Base-by-base conservation (phyloP, 2,329 filamentous ascomycete genomes). In the Neoascochyta sp. region DNA sequence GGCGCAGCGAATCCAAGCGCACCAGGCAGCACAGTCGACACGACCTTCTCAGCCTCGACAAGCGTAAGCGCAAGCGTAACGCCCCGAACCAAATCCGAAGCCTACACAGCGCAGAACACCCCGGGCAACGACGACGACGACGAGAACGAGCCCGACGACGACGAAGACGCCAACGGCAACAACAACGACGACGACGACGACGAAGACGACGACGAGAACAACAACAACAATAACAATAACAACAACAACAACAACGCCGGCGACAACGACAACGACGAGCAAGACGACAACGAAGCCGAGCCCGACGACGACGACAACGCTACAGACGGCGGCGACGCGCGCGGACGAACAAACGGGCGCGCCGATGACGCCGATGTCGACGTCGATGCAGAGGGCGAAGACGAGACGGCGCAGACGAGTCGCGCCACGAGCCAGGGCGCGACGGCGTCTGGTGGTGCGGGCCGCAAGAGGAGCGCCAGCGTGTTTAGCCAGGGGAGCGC, bases 381-480 rank as follows among this genome's bases (percentile, higher is more conserved):
- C 13, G 43, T 52, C 7, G 54, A 57, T 24, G 57, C 53, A 9
- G 55, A 58, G 24, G 54, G 51, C n/a, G 60, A 61, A 16, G 55
- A 54, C 16, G 59, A 57, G 24, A 53, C 45, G 21, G 47, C 46
- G 31, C 52, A 57, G 32, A 45, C 47, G 18, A 54, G 48, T 32
- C 41, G 52, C 12, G 58, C 47, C 3, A 51, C 45, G 7, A 57
- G 51, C 28, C 42, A 43, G 9, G 45, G 51, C 8, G 41, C 28
- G 3, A n/a, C 22, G 7, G 24, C 16, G 3, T 15, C 34, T 10
- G 33, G 29, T 8, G 41, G 41, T 9, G 34, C 36, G 9, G 55
- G 56, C 1, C 81, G 83, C 43, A 93, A 93, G 68, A 76, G 87
- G 36, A 92, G 86, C 57, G 86, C 86, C 1, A 93, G 86, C 59